Base-by-base conservation (phyloP, 2,329 filamentous ascomycete genomes). In the Colletotrichum sojae region DNA sequence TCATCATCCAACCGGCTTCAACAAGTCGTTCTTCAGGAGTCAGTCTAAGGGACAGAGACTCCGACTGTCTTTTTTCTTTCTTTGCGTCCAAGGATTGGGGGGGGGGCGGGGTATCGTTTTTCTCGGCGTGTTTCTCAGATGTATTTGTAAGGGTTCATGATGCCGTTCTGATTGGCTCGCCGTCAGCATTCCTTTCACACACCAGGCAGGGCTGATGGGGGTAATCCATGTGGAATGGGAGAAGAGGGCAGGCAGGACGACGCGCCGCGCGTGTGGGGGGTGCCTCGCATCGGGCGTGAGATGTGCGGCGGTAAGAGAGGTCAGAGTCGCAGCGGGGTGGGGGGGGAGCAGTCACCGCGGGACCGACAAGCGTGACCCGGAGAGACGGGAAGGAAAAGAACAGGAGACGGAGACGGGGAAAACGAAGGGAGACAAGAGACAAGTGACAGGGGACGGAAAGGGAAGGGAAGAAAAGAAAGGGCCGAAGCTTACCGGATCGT, bases 121-220 rank as follows among this genome's bases (percentile, higher is more conserved):
- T 46, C 48, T 67, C 57, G 58, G 58, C 65, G 63, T 36, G 49
- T 66, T 63, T 43, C 61, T 76, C 82, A 91, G 73, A 98, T 92
- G 80, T 98, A 98, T 83, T 98, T 98, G 86, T 98, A 98, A 0
- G 95, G 95, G 83, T 98, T 98, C 94, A 98, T 97, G 81, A 98
- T 98, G 55, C 94, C 95, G 74, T 97, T 97, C 94, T 97, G 75
- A 68, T 70, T 68, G 64, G 62, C 40, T 36, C 57, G 27, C 57
- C 31, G 67, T 70, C 64, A 70, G 67, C 67, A 57, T 63, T 70
- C 57, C 63, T 70, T 70, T 57, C 22, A 60, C 54, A 55, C 67
- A 56, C 61, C 60, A 65, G 58, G 72, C 67, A 66, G 49, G 60
- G 40, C 55, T 52, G 55, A 52, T 49, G 31, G 31, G 31, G 66